Conservation (phyloP, 257 asterid genomes). For the Haberlea rhodopensis region DNA sequence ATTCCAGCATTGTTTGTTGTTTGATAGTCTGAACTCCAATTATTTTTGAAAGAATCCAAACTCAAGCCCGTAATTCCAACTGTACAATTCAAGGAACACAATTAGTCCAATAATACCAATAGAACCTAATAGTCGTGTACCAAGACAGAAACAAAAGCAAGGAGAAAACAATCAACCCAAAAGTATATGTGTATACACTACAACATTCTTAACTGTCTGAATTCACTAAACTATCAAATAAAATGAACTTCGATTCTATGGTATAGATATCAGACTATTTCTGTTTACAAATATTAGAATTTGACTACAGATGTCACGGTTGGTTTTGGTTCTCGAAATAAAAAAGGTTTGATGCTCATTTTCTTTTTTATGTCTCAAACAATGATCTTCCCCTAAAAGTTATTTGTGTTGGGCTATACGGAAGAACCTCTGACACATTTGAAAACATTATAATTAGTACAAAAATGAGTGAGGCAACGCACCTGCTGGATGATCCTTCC, state of each 20-base stretch:
- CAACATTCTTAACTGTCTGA: not conserved
- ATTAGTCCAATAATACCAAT: slow-evolving; percentile 27
- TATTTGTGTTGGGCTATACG: not conserved
- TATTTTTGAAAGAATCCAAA: slow-evolving; percentile 63
- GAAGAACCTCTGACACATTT: not conserved
- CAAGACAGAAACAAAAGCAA: not conserved
- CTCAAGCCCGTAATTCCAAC: slow-evolving; percentile 96
- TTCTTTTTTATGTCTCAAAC: not conserved
- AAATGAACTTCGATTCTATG: not conserved
- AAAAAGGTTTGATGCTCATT: not conserved
- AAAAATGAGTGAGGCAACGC: slow-evolving; percentile 24
- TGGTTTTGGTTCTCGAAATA: not conserved
- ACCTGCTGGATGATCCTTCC: slow-evolving; percentile 78
- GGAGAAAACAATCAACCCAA: slow-evolving; percentile 5
- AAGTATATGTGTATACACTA: not conserved
- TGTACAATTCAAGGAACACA: slow-evolving; percentile 43
- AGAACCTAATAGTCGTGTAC: not conserved
- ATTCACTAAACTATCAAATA: not conserved
- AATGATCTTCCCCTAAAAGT: not conserved
- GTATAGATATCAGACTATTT: not conserved
- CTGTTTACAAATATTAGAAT: not conserved
- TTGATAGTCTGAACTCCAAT: slow-evolving; percentile 84
- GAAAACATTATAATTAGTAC: slow-evolving; percentile 8
- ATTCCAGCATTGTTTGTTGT: slow-evolving; percentile 93
- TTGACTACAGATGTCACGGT: not conserved